Base-by-base conservation (phyloP, 129 eudicot species). In the sunflower (Helianthus annuus) region DNA sequence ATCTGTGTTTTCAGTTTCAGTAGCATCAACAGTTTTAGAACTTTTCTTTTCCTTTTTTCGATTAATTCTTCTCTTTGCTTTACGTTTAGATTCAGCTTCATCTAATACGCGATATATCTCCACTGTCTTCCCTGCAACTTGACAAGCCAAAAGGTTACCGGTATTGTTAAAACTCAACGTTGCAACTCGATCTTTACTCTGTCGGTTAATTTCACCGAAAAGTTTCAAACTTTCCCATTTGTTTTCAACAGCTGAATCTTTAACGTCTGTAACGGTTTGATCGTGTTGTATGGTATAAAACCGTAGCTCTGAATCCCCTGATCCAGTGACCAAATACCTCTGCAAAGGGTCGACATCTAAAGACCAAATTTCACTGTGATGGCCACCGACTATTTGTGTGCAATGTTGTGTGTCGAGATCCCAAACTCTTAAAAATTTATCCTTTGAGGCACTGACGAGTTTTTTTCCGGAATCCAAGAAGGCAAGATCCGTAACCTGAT, bases 351-450 rank as follows among this genome's bases (percentile, higher is more conserved):
- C 93, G 56, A 76, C 76, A 83, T 88, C 97, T 32, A 94, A 66
- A 7, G 99, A 94, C 99, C 97, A 94, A 29, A 94, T 79, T 86
- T 94, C 99, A 78, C 91, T 94, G 81, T 90, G 97, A 84, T 94
- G 99, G 19, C 99, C 99, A 66, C 96, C 88, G 59, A 94, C 67
- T 49, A 94, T 94, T 85, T 94, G 99, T 81, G 86, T 80, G 48
- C 99, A 94, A 61, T 90, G 91, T 76, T 94, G 96, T 15, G 97
- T 94, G 78, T 94, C 99, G 54, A 94, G 88, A 86, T 94, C 99
- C 99, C 99, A 94, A 32, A 94, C 96, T 73, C 99, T 90, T 72
- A 94, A 55, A 77, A 88, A 90, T 74, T 94, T 94, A 86, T 94
- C 99, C 67, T 94, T 94, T 17, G 99, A 94, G 7, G 94, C 72